These are phyloP conservation scores for Fusarium cyanostomum DNA, from an alignment of 2,329 filamentous ascomycete species.

Conservation along the genomic window DNA sequence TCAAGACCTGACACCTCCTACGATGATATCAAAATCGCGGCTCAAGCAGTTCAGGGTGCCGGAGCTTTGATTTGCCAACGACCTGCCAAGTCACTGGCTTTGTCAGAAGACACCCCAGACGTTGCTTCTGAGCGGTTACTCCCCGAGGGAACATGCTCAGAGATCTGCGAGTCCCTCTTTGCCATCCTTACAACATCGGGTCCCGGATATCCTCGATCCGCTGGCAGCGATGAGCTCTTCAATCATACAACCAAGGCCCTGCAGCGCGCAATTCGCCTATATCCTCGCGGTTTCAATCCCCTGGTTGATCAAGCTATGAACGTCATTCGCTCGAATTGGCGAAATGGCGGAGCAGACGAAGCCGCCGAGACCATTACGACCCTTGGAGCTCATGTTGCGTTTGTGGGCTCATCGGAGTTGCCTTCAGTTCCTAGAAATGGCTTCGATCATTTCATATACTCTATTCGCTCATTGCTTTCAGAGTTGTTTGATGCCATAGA, in stretches of 20 bases:
- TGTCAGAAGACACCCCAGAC: not conserved
- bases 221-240: conserved; percentile 49
- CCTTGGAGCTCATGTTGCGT: conserved; percentile 57
- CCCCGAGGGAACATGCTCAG: conserved; percentile 46
- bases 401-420: conserved; percentile 59
- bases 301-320: conserved; percentile 45
- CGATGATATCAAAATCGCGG: conserved; percentile 54
- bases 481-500: conserved; percentile 52
- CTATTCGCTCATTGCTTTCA: conserved; percentile 48
- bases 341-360: conserved; percentile 25
- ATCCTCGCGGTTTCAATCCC: conserved; percentile 48
- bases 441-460: conserved; percentile 54
- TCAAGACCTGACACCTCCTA: conserved; percentile 42
- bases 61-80: conserved; percentile 57
- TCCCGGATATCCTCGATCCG: conserved; percentile 27
- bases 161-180: conserved; percentile 52
- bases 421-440: conserved; percentile 40
- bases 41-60: conserved; percentile 57
- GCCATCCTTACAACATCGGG: conserved; percentile 41
- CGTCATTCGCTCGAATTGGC: conserved; percentile 41
- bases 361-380: conserved; percentile 45
- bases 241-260: conserved; percentile 55
- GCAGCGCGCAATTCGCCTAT: conserved; percentile 50
- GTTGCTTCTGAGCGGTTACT: conserved; percentile 45
- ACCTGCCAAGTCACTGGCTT: conserved; percentile 33